Conservation (phyloP, 2,329 filamentous ascomycete species). For the Penicillium aurantiogriseum region DNA sequence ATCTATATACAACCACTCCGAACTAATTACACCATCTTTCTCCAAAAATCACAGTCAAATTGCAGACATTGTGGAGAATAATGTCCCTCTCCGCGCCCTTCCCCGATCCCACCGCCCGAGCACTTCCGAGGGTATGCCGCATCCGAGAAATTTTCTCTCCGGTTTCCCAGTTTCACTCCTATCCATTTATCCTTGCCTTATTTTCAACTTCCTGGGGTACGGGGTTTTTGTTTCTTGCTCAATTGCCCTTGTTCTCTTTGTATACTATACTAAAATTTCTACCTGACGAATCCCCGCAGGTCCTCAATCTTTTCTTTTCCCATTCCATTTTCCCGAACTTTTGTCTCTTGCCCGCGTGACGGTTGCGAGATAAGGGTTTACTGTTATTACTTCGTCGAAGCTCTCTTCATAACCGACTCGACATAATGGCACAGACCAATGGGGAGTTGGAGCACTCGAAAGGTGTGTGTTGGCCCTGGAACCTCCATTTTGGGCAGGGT, state of each 20-base stretch:
- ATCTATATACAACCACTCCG: background rate
- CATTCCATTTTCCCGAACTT: constrained; percentile 13
- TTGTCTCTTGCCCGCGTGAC: constrained; percentile 16
- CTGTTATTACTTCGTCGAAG: constrained; percentile 20
- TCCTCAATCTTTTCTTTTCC: constrained; percentile 20
- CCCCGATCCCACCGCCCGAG: constrained; percentile 36
- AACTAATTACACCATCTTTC: background rate
- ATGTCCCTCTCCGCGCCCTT: constrained; percentile 22
- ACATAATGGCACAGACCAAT: constrained; percentile 43
- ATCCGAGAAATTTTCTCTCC: constrained; percentile 45
- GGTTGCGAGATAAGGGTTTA: constrained; percentile 22
- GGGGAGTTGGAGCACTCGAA: constrained; percentile 41
- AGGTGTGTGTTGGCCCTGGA: constrained; percentile 28
- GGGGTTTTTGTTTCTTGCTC: constrained; percentile 34
- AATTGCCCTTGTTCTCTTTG: constrained; percentile 33
- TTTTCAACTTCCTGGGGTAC: constrained; percentile 34
- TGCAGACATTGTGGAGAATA: constrained; percentile 16
- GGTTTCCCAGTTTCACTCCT: constrained; percentile 29
- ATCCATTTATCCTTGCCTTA: constrained; percentile 19
- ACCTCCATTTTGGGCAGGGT: constrained; percentile 8
- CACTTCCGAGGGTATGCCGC: constrained; percentile 42
- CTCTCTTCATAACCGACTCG: constrained; percentile 17
- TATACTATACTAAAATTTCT: constrained; percentile 31
- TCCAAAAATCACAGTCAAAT: background rate
- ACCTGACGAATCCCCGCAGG: constrained; percentile 18